Conservation (phyloP, 345 rosid genomes). For the Rhodamnia argentea region DNA sequence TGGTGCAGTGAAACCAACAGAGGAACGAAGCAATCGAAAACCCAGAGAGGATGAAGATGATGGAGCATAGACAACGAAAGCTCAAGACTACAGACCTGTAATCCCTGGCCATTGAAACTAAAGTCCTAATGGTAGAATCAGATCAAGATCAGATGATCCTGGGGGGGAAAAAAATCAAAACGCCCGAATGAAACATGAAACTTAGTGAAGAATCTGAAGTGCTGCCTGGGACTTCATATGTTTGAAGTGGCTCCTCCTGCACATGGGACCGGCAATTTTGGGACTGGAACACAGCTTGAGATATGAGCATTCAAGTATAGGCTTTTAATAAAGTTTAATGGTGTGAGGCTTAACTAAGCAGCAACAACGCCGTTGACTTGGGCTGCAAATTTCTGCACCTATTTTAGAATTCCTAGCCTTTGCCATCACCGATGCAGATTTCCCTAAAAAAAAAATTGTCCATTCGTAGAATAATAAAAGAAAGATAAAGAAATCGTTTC, state of each 20-base stretch:
- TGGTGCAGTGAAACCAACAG: conserved; percentile 26
- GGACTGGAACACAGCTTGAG: not conserved
- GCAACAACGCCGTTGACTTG: not conserved
- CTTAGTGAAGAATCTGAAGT: not conserved
- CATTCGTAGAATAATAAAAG: not conserved
- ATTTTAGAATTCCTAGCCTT: not conserved
- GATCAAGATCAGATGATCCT: not conserved
- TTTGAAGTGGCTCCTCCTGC: conserved; percentile 8
- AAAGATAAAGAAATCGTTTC: not conserved
- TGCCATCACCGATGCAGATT: not conserved
- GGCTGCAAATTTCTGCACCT: not conserved
- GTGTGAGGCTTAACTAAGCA: not conserved
- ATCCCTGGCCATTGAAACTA: conserved; percentile 34
- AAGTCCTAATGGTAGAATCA: not conserved
- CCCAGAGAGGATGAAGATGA: conserved; percentile 29
- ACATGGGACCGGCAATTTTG: conserved; percentile 10
- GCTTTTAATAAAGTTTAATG: not conserved
- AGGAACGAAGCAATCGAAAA: conserved; percentile 50
- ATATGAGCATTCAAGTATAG: not conserved
- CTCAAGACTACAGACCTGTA: conserved; percentile 21
- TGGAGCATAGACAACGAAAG: conserved; percentile 42
- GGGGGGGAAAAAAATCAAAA: not conserved
- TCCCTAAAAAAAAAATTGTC: not conserved
- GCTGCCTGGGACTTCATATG: not conserved
- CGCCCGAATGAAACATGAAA: not conserved